A percentile compares a stretch with the other conserved stretches of the same genome.
Evolutionary conservation across 768 basidiomycete genomes (phyloP).

Genomic region (Pleurotus cornucopiae): DNA sequence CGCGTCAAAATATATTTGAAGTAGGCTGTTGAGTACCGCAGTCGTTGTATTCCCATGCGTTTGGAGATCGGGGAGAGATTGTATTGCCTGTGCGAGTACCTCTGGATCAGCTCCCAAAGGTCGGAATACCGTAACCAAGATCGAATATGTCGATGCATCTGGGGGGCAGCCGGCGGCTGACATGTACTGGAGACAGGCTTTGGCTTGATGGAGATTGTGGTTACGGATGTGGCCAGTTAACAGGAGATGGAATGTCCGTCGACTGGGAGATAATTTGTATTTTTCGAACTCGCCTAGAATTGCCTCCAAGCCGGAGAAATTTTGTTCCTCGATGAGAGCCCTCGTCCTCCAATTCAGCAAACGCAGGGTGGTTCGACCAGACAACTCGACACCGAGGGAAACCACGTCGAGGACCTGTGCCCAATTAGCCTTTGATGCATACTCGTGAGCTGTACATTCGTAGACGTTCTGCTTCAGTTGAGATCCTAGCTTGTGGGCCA

Average conservation of each 20-base stretch:
- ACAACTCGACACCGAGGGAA: constrained; percentile 42
- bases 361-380: constrained; percentile 44
- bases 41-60: constrained; percentile 34
- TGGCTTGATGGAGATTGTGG: constrained; percentile 54
- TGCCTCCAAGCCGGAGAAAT: constrained; percentile 40
- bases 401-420: constrained; percentile 41
- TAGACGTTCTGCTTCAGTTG: constrained; percentile 49
- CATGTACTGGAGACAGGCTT: constrained; percentile 54
- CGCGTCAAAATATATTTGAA: constrained; percentile 55
- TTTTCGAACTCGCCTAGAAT: constrained; percentile 48
- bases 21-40: constrained; percentile 65
- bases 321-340: constrained; percentile 51
- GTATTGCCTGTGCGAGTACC: constrained; percentile 49
- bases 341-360: constrained; percentile 71
- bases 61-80: constrained; percentile 38
- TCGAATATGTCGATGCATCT: constrained; percentile 55
- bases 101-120: constrained; percentile 52
- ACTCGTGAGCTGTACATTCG: constrained; percentile 48
- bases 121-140: constrained; percentile 56
- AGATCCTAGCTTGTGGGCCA: constrained; percentile 48
- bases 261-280: constrained; percentile 42
- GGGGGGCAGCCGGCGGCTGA: constrained; percentile 45
- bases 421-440: constrained; percentile 50
- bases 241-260: constrained; percentile 67
- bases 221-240: constrained; percentile 68